Evolutionary conservation across 2,329 filamentous ascomycete genomes (phyloP).

Genomic region (Xylariaceae sp.): DNA sequence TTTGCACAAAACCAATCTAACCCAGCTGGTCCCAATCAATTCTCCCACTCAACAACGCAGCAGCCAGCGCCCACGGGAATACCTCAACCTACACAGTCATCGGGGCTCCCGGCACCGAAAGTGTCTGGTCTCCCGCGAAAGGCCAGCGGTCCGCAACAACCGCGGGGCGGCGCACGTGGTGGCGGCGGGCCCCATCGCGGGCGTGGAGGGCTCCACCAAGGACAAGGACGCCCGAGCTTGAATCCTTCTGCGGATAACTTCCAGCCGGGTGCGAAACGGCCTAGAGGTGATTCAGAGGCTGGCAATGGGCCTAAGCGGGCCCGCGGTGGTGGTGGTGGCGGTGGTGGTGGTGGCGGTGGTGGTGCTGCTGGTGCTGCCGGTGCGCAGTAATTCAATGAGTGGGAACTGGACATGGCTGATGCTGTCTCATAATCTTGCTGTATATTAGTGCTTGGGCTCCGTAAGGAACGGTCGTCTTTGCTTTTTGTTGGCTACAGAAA

Average conservation of each 20-base stretch:
- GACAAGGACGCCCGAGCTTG: conserved; percentile 34
- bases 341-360: too few relatives aligned
- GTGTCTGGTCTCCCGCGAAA: conserved; percentile 33
- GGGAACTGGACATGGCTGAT: conserved; percentile 1
- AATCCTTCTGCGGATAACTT: conserved; percentile 49
- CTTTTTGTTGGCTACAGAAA: too few relatives aligned
- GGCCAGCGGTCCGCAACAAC: conserved; percentile 22
- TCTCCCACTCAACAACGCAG: conserved; percentile 9
- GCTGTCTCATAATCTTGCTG: conserved; percentile 5
- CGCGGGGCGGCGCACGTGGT: conserved; percentile 29
- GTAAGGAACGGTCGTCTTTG: too few relatives aligned
- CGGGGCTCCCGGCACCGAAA: conserved; percentile 30
- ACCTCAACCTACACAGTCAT: conserved; percentile 16
- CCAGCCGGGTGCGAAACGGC: conserved; percentile 50
- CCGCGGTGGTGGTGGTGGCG: conserved; percentile 28
- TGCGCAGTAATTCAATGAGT: conserved; percentile 11
- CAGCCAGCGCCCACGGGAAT: conserved; percentile 10
- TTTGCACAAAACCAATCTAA: too few relatives aligned
- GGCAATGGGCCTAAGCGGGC: conserved; percentile 36
- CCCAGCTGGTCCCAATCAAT: conserved; percentile 7
- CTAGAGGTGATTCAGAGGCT: conserved; percentile 43
- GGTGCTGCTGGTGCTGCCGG: conserved; percentile 14
- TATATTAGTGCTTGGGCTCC: conserved; percentile 12
- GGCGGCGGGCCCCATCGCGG: conserved; percentile 34
- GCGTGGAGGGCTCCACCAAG: conserved; percentile 31